Conservation (phyloP, 75 land plant genomes). For the Larix kaempferi region DNA sequence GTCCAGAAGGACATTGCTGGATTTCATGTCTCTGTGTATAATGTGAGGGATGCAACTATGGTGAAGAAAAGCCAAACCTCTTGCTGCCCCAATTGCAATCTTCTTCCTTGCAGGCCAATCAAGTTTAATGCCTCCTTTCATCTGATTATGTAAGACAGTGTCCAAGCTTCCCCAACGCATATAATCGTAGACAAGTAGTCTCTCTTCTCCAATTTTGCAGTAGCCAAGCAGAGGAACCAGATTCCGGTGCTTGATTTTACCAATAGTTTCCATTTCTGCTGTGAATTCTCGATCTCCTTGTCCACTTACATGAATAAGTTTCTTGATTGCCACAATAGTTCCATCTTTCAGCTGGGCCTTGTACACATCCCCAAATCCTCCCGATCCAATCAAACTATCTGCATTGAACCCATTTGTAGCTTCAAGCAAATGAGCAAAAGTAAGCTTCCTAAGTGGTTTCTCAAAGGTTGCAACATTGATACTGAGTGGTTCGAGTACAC, state of each 20-base stretch:
- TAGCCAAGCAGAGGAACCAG: conserved; percentile 65
- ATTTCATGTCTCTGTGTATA: conserved; percentile 68
- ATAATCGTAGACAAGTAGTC: conserved; percentile 59
- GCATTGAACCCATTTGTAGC: conserved; percentile 55
- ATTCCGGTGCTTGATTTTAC: conserved; percentile 59
- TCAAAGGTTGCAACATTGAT: conserved; percentile 56
- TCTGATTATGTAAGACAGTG: conserved; percentile 34
- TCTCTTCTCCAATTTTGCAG: conserved; percentile 53
- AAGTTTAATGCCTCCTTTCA: conserved; percentile 25
- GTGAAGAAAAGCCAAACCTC: conserved; percentile 59
- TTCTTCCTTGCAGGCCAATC: conserved; percentile 46
- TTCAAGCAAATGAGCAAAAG: conserved; percentile 48
- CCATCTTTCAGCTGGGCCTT: conserved; percentile 49
- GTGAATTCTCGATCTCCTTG: conserved; percentile 61
- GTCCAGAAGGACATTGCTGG: conserved; percentile 60
- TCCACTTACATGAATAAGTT: conserved; percentile 35
- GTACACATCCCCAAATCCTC: conserved; percentile 62
- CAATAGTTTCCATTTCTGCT: conserved; percentile 68
- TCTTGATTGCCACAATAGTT: conserved; percentile 55
- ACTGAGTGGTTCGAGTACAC: conserved; percentile 33
- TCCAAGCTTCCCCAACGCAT: conserved; percentile 50
- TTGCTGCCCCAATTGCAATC: conserved; percentile 52
- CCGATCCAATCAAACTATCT: conserved; percentile 43
- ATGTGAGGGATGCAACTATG: conserved; percentile 64
- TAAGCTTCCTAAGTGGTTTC: conserved; percentile 46